Percentiles rank a stretch among this genome's conserved stretches.
phyloP scores from a whole-genome alignment of 192 early-diverging fungal genomes.

The Linnemannia schmuckeri region DNA sequence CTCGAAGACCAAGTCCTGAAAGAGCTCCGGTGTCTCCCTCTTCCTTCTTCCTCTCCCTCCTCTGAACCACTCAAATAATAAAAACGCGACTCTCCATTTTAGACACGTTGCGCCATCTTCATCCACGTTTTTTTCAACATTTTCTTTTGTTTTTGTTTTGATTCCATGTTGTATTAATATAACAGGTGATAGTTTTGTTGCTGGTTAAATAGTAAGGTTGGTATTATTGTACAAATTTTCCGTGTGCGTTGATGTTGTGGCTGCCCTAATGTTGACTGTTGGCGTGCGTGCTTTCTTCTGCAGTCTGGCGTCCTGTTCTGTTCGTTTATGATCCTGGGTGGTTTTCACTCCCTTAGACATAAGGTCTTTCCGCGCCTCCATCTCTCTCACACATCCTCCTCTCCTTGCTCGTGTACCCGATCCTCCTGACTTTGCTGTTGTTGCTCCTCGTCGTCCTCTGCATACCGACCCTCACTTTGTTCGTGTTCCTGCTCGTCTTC shows the following conservation, averaged over 20 bases:
- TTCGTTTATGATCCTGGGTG: neutral
- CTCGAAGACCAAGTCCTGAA: slow-evolving; percentile 14
- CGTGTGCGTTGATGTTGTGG: neutral
- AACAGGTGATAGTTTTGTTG: neutral
- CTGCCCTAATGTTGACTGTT: neutral
- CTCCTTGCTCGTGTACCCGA: neutral
- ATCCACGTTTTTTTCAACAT: neutral
- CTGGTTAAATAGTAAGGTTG: neutral
- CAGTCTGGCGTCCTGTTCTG: too few relatives aligned
- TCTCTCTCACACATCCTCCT: neutral
- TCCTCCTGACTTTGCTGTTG: neutral
- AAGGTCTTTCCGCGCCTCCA: neutral
- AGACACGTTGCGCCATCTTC: too few relatives aligned
- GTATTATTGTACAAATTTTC: neutral
- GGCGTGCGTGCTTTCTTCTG: neutral
- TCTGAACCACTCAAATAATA: neutral
- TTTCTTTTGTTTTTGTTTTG: neutral
- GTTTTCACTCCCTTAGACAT: too few relatives aligned
- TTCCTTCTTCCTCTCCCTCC: neutral
- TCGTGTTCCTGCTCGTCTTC: neutral
- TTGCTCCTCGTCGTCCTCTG: neutral
- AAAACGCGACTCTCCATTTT: too few relatives aligned
- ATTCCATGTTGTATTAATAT: neutral
- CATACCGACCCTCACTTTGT: neutral
- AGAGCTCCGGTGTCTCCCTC: neutral